These are phyloP conservation scores for Trichoderma gracile DNA, from an alignment of 2,329 filamentous ascomycete genomes.

Conservation along the genomic window DNA sequence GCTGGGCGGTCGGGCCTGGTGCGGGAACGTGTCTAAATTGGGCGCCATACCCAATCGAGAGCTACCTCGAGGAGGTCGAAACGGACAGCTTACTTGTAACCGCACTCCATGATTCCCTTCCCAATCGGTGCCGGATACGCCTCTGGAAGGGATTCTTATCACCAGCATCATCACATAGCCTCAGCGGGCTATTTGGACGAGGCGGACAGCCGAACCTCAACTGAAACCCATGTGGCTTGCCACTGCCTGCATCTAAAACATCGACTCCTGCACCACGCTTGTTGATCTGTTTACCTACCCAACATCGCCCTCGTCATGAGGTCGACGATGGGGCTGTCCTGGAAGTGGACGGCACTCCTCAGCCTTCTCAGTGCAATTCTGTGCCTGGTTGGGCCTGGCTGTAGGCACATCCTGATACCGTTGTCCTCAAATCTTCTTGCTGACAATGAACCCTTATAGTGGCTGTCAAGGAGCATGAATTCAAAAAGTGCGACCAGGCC, in stretches of 20 bases:
- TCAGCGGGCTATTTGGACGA: conserved; percentile 3
- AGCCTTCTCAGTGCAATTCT: conserved; percentile 60
- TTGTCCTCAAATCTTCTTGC: not conserved
- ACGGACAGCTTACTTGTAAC: conserved; percentile 35
- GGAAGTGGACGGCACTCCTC: conserved; percentile 65
- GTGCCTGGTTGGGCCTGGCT: conserved; percentile 63
- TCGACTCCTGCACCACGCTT: not conserved
- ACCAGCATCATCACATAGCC: conserved; percentile 5
- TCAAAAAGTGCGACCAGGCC: conserved; percentile 94
- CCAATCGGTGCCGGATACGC: conserved; percentile 10
- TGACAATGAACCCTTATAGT: conserved; percentile 49
- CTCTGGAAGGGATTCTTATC: conserved; percentile 24
- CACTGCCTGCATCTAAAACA: conserved; percentile 14
- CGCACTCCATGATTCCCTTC: conserved; percentile 25
- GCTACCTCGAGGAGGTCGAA: conserved; percentile 29
- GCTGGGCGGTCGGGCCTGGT: conserved; percentile 2
- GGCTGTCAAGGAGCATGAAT: conserved; percentile 91
- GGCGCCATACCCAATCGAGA: conserved; percentile 32
- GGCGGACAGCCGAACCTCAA: not conserved
- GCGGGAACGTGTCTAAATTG: conserved; percentile 14
- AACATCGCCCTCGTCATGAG: conserved; percentile 46
- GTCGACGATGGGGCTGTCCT: conserved; percentile 52
- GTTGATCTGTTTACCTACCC: conserved; percentile 23
- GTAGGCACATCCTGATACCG: conserved; percentile 49
- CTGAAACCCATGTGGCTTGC: conserved; percentile 18